These are phyloP conservation scores for Saccharomycopsis olivae DNA, from an alignment of 805 yeast genomes.

Conservation along the genomic window DNA sequence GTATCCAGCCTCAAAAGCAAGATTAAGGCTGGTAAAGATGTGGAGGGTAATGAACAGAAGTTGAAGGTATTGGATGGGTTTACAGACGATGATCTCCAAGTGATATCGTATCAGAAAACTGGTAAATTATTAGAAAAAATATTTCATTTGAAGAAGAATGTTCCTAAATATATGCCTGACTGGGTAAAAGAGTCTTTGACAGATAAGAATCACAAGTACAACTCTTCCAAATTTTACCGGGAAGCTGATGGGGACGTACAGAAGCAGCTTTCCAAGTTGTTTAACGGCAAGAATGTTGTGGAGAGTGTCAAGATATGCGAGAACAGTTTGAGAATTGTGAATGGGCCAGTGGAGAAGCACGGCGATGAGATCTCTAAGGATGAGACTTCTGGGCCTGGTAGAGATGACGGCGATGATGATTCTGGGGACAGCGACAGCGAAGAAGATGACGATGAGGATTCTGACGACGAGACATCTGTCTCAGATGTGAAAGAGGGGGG, in stretches of 20 bases:
- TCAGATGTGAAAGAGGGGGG: slow-evolving; percentile 1
- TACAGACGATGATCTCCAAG: slow-evolving; percentile 10
- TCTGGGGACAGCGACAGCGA: slow-evolving; percentile 13
- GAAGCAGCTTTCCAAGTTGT: slow-evolving; percentile 36
- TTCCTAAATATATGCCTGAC: slow-evolving; percentile 24
- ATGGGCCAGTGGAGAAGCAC: slow-evolving; percentile 30
- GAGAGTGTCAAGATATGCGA: slow-evolving; percentile 21
- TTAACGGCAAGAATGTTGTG: slow-evolving; percentile 34
- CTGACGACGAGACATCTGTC: background rate
- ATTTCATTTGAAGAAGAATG: slow-evolving; percentile 26
- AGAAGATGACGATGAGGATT: slow-evolving; percentile 10
- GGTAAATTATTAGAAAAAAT: slow-evolving; percentile 19
- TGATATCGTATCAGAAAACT: slow-evolving; percentile 15
- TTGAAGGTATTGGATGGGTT: background rate
- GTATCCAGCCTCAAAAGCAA: slow-evolving; percentile 5
- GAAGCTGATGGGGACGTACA: slow-evolving; percentile 26
- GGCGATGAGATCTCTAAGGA: slow-evolving; percentile 19
- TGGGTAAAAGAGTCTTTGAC: slow-evolving; percentile 24
- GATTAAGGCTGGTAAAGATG: slow-evolving; percentile 15
- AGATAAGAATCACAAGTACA: slow-evolving; percentile 25
- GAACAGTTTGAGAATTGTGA: slow-evolving; percentile 34
- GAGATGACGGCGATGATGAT: slow-evolving; percentile 21
- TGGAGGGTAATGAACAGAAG: slow-evolving; percentile 1
- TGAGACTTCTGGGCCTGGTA: slow-evolving; percentile 18
- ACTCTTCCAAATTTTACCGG: slow-evolving; percentile 39